Evolutionary conservation across 108 stramenopile genomes (phyloP).

Genomic region (Stephanodiscus minutulus): DNA sequence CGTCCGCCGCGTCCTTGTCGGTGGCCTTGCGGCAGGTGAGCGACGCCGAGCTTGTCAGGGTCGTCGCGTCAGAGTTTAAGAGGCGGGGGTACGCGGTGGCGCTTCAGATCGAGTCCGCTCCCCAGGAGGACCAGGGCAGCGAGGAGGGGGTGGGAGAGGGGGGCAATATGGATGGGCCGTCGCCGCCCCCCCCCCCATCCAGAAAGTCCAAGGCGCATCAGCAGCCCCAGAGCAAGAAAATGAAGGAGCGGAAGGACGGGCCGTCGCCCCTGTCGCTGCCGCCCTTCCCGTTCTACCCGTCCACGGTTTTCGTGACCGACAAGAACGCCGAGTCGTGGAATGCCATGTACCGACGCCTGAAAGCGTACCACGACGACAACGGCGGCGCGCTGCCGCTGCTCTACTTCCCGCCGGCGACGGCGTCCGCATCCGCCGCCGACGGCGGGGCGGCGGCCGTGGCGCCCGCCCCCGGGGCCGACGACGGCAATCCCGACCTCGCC

Average conservation of each 20-base stretch:
- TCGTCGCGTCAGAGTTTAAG: constrained; percentile 7
- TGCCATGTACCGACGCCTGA: not conserved
- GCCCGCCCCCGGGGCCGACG: not conserved
- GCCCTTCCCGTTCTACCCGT: constrained; percentile 16
- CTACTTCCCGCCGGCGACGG: not conserved
- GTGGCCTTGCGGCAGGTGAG: not conserved
- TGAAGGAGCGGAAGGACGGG: not conserved
- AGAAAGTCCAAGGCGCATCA: not conserved
- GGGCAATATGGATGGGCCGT: not conserved
- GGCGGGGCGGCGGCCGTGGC: not conserved
- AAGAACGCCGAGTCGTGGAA: constrained; percentile 11
- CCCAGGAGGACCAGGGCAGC: not conserved
- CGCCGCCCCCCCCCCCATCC: not conserved
- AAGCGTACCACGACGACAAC: not conserved
- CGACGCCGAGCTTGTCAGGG: constrained; percentile 5
- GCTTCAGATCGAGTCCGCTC: not conserved
- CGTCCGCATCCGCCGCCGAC: not conserved
- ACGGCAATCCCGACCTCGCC: not conserved
- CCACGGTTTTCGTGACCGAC: not conserved
- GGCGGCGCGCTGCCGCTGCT: not conserved
- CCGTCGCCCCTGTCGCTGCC: not conserved
- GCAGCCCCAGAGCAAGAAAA: not conserved
- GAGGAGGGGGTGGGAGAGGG: not conserved
- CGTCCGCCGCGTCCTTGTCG: not conserved
- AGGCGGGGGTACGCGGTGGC: constrained; percentile 9